phyloP scores from a whole-genome alignment of 257 asterid species.

The Primulina eburnea region DNA sequence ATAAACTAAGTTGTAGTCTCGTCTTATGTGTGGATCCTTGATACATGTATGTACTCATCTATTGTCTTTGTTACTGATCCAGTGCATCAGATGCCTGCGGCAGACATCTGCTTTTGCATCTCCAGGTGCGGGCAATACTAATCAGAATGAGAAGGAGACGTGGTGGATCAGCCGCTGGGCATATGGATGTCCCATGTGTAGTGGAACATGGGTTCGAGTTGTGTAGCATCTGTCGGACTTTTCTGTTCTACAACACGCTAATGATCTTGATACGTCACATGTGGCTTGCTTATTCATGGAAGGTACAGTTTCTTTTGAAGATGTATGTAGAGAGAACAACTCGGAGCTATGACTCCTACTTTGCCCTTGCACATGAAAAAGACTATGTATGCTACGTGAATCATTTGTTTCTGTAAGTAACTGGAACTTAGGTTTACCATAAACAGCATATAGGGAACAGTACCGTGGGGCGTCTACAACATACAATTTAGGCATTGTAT shows the following conservation, averaged over 20 bases:
- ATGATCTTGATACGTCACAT: neutral
- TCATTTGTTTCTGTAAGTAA: neutral
- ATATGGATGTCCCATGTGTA: conserved; percentile 95
- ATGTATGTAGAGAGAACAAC: neutral
- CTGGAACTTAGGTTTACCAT: neutral
- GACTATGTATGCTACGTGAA: neutral
- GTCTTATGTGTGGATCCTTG: conserved; percentile 4
- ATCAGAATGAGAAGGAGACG: conserved; percentile 68
- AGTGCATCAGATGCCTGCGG: conserved; percentile 98
- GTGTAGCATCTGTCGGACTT: conserved; percentile 34
- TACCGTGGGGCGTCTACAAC: neutral
- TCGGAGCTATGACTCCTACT: neutral
- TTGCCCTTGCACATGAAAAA: neutral
- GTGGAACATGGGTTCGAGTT: conserved; percentile 96
- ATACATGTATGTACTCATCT: neutral
- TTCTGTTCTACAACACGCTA: neutral
- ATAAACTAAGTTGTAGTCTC: neutral
- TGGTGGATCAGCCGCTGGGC: conserved; percentile 99
- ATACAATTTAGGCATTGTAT: neutral
- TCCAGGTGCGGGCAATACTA: conserved; percentile 45
- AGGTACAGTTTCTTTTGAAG: neutral
- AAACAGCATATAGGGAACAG: neutral
- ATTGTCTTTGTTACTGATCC: conserved; percentile 24
- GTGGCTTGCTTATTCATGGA: neutral
- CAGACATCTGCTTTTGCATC: conserved; percentile 89